Evolutionary conservation across 1,284 basidiomycete genomes (phyloP).

Genomic region (Cryptococcus wingfieldii): DNA sequence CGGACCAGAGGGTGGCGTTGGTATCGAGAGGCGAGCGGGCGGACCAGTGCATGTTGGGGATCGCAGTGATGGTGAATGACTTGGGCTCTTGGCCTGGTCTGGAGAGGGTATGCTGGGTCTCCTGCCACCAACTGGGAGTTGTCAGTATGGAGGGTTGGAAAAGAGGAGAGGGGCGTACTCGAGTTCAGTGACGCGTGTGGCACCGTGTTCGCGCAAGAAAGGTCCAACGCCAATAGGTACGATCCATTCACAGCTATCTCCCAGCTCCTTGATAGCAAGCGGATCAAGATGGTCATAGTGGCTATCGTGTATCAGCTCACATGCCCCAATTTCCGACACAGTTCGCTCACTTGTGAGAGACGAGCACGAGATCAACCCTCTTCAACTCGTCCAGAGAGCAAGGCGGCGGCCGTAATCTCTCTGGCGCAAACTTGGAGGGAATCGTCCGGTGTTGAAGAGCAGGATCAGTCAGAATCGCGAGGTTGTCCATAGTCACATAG

Average conservation of each 20-base stretch:
- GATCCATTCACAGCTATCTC: slow-evolving; percentile 45
- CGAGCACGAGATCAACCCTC: slow-evolving; percentile 49
- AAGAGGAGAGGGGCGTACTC: slow-evolving; percentile 29
- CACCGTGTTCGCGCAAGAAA: slow-evolving; percentile 38
- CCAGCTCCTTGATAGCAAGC: slow-evolving; percentile 41
- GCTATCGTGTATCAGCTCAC: slow-evolving; percentile 12
- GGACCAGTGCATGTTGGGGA: slow-evolving; percentile 51
- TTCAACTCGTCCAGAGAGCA: slow-evolving; percentile 49
- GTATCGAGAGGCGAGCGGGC: slow-evolving; percentile 51
- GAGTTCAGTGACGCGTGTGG: slow-evolving; percentile 43
- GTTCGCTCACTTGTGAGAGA: slow-evolving; percentile 50
- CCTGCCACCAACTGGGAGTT: slow-evolving; percentile 44
- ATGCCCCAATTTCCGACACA: background rate
- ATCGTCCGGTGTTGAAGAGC: slow-evolving; percentile 51
- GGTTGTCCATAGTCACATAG: slow-evolving; percentile 51
- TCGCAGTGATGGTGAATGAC: slow-evolving; percentile 39
- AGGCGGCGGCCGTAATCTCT: slow-evolving; percentile 48
- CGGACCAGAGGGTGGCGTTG: slow-evolving; percentile 51
- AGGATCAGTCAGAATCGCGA: slow-evolving; percentile 53
- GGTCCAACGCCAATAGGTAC: slow-evolving; percentile 42
- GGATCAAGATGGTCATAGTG: slow-evolving; percentile 49
- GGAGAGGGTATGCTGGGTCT: slow-evolving; percentile 28
- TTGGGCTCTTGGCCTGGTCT: slow-evolving; percentile 25
- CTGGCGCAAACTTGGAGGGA: slow-evolving; percentile 46
- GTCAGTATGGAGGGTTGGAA: background rate